phyloP scores from a whole-genome alignment of 169 alveolate genomes.

The Babesia ovis region DNA sequence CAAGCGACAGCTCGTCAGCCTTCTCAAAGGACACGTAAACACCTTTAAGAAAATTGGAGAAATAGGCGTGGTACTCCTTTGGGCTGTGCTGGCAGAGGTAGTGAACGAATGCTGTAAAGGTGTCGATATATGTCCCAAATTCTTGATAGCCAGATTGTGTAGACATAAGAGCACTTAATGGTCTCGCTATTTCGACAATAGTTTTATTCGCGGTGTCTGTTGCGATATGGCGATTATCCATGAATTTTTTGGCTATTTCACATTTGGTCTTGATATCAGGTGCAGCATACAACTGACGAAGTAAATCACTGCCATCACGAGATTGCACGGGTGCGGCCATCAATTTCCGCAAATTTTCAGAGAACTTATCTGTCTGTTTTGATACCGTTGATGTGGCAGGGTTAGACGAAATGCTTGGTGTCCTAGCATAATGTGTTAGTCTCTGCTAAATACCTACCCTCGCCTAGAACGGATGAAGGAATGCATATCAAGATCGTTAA shows the following conservation, averaged over 20 bases:
- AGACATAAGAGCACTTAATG: constrained; percentile 22
- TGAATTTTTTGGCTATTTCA: constrained; percentile 31
- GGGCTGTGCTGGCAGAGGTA: constrained; percentile 38
- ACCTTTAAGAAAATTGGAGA: constrained; percentile 20
- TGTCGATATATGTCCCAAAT: constrained; percentile 26
- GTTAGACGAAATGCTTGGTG: not conserved
- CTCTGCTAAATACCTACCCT: not conserved
- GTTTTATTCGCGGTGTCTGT: constrained; percentile 19
- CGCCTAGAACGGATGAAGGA: constrained; percentile 15
- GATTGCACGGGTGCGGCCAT: constrained; percentile 27
- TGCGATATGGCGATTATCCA: constrained; percentile 3
- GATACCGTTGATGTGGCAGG: not conserved
- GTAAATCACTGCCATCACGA: constrained; percentile 17
- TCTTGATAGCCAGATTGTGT: not conserved
- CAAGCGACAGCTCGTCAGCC: constrained; percentile 29
- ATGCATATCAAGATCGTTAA: constrained; percentile 32
- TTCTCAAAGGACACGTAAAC: constrained; percentile 30
- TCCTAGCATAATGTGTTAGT: not conserved
- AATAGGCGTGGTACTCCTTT: constrained; percentile 40
- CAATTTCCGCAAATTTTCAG: constrained; percentile 33
- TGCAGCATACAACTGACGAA: constrained; percentile 13
- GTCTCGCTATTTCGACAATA: constrained; percentile 3
- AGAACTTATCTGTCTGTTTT: constrained; percentile 39
- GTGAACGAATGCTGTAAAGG: constrained; percentile 21
- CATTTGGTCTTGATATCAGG: constrained; percentile 3